Percentiles rank a stretch among this genome's conserved stretches.
Evolutionary conservation across 2,329 filamentous ascomycete species (phyloP).

Genomic region (Calonectria henricotiae): DNA sequence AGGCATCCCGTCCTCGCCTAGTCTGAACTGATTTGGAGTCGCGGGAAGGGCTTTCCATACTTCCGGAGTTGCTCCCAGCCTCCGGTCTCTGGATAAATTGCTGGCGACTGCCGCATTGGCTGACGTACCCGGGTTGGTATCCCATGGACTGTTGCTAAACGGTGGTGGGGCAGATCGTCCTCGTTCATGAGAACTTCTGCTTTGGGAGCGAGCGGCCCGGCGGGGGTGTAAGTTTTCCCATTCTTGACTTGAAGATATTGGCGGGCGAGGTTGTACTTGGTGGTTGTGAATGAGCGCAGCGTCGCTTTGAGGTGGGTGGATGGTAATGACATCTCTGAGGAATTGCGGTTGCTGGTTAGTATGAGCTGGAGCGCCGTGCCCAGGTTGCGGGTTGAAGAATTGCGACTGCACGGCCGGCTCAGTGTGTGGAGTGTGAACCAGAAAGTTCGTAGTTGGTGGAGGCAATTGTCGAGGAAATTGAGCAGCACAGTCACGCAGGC

Average conservation of each 20-base stretch:
- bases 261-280: conserved; percentile 6
- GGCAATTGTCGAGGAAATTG: conserved; percentile 66
- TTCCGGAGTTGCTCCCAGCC: conserved; percentile 46
- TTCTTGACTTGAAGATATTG: conserved; percentile 19
- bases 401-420: background rate
- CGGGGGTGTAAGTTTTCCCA: conserved; percentile 23
- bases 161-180: conserved; percentile 68
- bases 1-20: conserved; percentile 67
- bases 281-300: background rate
- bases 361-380: background rate
- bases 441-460: conserved; percentile 64
- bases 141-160: conserved; percentile 66
- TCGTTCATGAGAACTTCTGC: conserved; percentile 59
- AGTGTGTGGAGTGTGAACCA: conserved; percentile 47
- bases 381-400: background rate
- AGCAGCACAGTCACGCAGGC: conserved; percentile 61
- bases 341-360: conserved; percentile 13
- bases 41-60: conserved; percentile 64
- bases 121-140: conserved; percentile 56
- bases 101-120: conserved; percentile 49
- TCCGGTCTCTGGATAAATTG: conserved; percentile 40
- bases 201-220: conserved; percentile 46
- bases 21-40: conserved; percentile 55
- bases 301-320: conserved; percentile 13
- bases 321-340: conserved; percentile 24